These are phyloP conservation scores for Abelmoschus esculentus DNA, from an alignment of 345 rosid species.

Conservation along the genomic window DNA sequence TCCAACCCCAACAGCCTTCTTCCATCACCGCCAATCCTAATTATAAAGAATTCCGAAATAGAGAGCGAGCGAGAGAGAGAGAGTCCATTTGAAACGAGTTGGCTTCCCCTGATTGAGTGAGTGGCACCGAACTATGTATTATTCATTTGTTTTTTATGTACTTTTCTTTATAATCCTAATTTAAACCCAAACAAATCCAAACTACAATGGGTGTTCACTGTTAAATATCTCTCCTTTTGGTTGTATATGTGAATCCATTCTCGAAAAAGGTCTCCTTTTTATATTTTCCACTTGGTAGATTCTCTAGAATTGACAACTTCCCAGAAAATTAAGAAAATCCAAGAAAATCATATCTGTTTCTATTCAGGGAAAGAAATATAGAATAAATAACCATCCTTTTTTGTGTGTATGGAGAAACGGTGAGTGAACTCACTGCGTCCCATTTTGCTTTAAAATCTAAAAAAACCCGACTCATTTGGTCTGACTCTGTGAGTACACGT, in stretches of 20 bases:
- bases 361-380: constrained; percentile 7
- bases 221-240: background rate
- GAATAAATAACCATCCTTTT: background rate
- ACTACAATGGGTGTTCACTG: background rate
- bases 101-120: background rate
- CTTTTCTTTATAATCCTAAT: background rate
- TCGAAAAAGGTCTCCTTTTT: constrained; percentile 1
- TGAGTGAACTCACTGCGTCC: constrained; percentile 6
- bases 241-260: constrained; percentile 17
- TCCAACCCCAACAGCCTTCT: background rate
- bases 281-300: background rate
- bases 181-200: background rate
- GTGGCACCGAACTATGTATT: background rate
- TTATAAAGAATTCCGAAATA: background rate
- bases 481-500: constrained; percentile 29
- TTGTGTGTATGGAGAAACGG: constrained; percentile 4
- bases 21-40: background rate
- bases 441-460: background rate
- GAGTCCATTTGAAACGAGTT: background rate
- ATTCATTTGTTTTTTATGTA: background rate
- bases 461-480: background rate
- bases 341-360: constrained; percentile 14
- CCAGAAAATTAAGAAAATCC: constrained; percentile 2
- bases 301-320: constrained; percentile 18
- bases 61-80: background rate